Conservation (phyloP, 1,284 basidiomycete species). For the Fomitopsis schrenkii region DNA sequence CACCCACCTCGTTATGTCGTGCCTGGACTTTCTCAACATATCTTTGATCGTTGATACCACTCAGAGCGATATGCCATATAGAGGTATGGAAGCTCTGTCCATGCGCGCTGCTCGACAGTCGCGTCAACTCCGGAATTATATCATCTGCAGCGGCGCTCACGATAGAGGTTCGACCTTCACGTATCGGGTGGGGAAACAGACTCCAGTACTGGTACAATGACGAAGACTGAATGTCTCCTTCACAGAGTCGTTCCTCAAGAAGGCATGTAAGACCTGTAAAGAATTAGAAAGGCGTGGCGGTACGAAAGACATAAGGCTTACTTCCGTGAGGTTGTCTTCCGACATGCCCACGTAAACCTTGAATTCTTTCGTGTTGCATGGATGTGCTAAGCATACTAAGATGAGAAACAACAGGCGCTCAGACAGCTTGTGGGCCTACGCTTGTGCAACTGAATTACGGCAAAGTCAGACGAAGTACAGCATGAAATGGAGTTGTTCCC, state of each 20-base stretch:
- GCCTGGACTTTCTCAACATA: constrained; percentile 50
- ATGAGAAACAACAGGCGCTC: neutral
- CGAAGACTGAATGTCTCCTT: constrained; percentile 61
- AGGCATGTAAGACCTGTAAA: constrained; percentile 46
- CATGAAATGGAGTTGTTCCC: constrained; percentile 17
- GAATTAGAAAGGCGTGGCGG: neutral
- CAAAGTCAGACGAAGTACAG: neutral
- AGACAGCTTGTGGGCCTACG: constrained; percentile 31
- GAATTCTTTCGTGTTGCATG: constrained; percentile 81
- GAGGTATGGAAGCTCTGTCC: constrained; percentile 70
- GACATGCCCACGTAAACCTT: constrained; percentile 62
- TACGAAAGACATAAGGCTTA: neutral
- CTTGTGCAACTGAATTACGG: constrained; percentile 44
- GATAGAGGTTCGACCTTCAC: constrained; percentile 72
- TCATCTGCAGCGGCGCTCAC: constrained; percentile 36
- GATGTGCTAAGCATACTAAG: constrained; percentile 46
- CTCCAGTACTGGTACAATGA: constrained; percentile 48
- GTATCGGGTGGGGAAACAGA: constrained; percentile 59
- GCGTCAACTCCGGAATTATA: neutral
- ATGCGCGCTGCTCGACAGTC: constrained; percentile 42
- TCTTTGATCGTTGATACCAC: constrained; percentile 50
- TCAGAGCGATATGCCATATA: constrained; percentile 67
- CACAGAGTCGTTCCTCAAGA: constrained; percentile 59
- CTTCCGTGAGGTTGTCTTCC: constrained; percentile 59
- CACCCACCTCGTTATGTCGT: constrained; percentile 56